These are phyloP conservation scores for Hemisphaericaspora xylofermentans DNA, from an alignment of 1,139 yeast species.

Conservation along the genomic window DNA sequence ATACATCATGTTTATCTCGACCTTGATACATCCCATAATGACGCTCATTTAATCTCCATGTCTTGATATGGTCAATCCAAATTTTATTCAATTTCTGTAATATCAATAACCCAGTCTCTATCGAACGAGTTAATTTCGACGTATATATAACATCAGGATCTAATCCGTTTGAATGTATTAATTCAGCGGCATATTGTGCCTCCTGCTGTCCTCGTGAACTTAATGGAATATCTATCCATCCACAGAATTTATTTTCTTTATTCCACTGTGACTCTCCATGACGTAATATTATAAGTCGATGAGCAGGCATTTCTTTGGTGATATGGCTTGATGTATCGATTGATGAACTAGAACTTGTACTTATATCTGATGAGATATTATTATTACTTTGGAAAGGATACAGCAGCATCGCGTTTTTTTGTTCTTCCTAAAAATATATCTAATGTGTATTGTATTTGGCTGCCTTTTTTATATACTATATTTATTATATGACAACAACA, in stretches of 20 bases:
- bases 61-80: constrained; percentile 51
- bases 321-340: neutral
- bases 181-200: constrained; percentile 58
- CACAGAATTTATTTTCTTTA: constrained; percentile 69
- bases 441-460: too few species aligned
- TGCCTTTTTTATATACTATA: too few species aligned
- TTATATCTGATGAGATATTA: too few species aligned
- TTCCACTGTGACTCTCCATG: constrained; percentile 81
- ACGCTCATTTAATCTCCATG: constrained; percentile 77
- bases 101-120: constrained; percentile 64
- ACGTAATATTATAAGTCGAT: constrained; percentile 54
- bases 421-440: too few species aligned
- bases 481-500: too few species aligned
- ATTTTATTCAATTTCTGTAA: constrained; percentile 43
- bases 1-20: constrained; percentile 51
- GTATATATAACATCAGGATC: constrained; percentile 61
- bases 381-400: neutral
- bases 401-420: constrained; percentile 1
- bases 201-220: constrained; percentile 61
- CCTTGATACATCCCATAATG: constrained; percentile 82
- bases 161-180: constrained; percentile 40
- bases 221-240: constrained; percentile 77
- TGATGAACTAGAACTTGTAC: neutral
- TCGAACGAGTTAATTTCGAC: constrained; percentile 62
- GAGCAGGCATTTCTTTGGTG: constrained; percentile 14